These are phyloP conservation scores for Saturnispora saitoi DNA, from an alignment of 805 yeast species.

Conservation along the genomic window DNA sequence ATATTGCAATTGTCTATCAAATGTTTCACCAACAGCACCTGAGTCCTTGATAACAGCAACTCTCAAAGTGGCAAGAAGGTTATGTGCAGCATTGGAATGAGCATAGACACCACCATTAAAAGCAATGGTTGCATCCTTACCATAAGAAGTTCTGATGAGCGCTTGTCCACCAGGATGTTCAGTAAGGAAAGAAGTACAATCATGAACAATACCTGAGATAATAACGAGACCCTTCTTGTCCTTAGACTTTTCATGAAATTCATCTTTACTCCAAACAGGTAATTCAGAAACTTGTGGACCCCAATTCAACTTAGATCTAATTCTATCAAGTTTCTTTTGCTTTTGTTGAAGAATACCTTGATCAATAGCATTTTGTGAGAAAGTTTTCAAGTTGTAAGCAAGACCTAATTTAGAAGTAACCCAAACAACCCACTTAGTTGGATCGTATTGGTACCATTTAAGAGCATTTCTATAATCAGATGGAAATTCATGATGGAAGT, in stretches of 20 bases:
- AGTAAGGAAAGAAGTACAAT: slow-evolving; percentile 55
- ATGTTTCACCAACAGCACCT: slow-evolving; percentile 49
- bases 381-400: slow-evolving; percentile 65
- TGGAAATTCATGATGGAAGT: slow-evolving; percentile 88
- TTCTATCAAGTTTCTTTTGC: slow-evolving; percentile 65
- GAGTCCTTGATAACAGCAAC: slow-evolving; percentile 69
- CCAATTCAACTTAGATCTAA: slow-evolving; percentile 61
- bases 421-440: slow-evolving; percentile 62
- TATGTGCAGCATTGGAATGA: slow-evolving; percentile 82
- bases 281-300: slow-evolving; percentile 58
- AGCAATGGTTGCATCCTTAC: slow-evolving; percentile 77
- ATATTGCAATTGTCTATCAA: slow-evolving; percentile 34
- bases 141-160: slow-evolving; percentile 57
- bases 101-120: slow-evolving; percentile 83
- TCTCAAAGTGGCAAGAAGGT: slow-evolving; percentile 73
- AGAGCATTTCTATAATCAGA: slow-evolving; percentile 82
- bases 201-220: slow-evolving; percentile 73
- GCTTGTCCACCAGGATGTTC: slow-evolving; percentile 86
- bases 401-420: slow-evolving; percentile 54
- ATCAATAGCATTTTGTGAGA: slow-evolving; percentile 72
- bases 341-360: slow-evolving; percentile 78
- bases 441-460: slow-evolving; percentile 84
- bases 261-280: slow-evolving; percentile 67
- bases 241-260: slow-evolving; percentile 44
- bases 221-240: slow-evolving; percentile 53